phyloP scores from a whole-genome alignment of 306 rosid genomes.

The Lupinus albus region DNA sequence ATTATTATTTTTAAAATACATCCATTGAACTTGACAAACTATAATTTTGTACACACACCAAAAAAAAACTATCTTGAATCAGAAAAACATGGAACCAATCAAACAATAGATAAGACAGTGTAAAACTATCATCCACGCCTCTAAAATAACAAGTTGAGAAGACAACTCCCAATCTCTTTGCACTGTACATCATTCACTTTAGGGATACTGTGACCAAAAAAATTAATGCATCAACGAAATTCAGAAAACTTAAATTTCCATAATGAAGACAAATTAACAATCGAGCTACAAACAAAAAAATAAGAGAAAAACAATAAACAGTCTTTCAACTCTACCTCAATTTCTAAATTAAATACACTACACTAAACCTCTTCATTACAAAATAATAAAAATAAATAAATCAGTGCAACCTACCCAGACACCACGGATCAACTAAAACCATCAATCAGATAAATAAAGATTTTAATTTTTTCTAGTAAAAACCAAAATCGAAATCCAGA shows the following conservation, averaged over 20 bases:
- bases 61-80: neutral
- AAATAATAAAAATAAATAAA: neutral
- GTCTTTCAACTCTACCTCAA: constrained; percentile 29
- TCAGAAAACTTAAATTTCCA: constrained; percentile 20
- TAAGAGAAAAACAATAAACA: neutral
- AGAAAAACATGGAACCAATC: constrained; percentile 3
- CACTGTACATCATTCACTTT: constrained; percentile 26
- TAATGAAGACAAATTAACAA: neutral
- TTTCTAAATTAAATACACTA: neutral
- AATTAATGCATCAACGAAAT: constrained; percentile 16
- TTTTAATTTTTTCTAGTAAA: constrained; percentile 29
- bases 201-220: constrained; percentile 11
- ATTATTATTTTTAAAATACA: neutral
- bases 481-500: constrained; percentile 29
- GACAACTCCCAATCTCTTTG: constrained; percentile 13
- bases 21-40: constrained; percentile 24
- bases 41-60: too few species aligned
- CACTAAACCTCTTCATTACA: constrained; percentile 24
- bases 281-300: constrained; percentile 6
- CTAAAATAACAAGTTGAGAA: neutral
- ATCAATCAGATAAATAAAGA: constrained; percentile 9
- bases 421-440: constrained; percentile 49
- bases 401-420: constrained; percentile 27
- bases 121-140: neutral
- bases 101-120: constrained; percentile 16